These are phyloP conservation scores for Hygrocybe coccinea DNA, from an alignment of 768 basidiomycete genomes.

Conservation along the genomic window DNA sequence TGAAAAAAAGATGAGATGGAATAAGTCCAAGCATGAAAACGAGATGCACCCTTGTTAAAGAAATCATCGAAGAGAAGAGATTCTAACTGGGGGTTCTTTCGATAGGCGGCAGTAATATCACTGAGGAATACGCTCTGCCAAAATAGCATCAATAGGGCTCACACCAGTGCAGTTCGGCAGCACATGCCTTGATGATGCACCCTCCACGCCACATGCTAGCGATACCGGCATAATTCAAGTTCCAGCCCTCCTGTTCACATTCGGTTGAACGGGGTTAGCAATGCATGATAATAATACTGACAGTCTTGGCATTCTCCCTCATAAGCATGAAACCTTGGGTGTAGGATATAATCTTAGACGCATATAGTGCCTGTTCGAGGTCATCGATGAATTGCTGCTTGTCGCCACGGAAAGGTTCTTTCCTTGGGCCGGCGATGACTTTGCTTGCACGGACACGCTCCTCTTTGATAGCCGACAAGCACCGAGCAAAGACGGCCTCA, in stretches of 20 bases:
- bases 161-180: neutral
- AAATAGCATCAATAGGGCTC: neutral
- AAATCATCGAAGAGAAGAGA: constrained; percentile 94
- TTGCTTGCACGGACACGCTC: constrained; percentile 94
- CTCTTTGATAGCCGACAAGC: constrained; percentile 93
- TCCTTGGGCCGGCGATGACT: constrained; percentile 82
- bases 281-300: constrained; percentile 21
- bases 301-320: constrained; percentile 96
- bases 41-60: constrained; percentile 80
- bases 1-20: constrained; percentile 6
- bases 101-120: constrained; percentile 88
- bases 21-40: neutral
- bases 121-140: constrained; percentile 84
- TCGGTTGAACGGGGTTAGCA: neutral
- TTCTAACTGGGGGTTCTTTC: constrained; percentile 79
- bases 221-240: constrained; percentile 96
- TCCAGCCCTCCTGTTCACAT: constrained; percentile 63
- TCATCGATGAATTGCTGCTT: constrained; percentile 99
- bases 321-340: constrained; percentile 99
- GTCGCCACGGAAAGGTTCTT: constrained; percentile 92
- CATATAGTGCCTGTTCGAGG: constrained; percentile 97
- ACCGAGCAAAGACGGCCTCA: constrained; percentile 98
- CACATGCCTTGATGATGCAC: constrained; percentile 89
- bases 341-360: constrained; percentile 99
- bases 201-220: constrained; percentile 99